Evolutionary conservation across 2,329 filamentous ascomycete species (phyloP).

Genomic region (Cercospora brassicicola): DNA sequence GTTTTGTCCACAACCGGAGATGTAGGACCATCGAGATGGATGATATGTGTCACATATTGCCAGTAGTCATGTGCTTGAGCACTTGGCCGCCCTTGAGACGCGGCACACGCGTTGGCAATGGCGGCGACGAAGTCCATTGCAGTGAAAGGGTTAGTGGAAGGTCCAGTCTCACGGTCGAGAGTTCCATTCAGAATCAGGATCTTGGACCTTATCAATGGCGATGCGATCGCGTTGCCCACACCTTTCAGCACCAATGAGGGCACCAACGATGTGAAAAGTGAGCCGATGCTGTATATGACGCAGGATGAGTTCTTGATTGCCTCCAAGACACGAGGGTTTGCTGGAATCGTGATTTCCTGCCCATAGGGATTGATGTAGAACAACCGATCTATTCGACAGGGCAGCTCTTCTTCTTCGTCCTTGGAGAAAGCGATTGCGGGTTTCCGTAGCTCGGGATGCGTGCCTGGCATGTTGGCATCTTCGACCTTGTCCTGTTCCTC

Average conservation of each 20-base stretch:
- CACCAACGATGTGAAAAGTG: constrained; percentile 83
- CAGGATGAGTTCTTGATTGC: constrained; percentile 65
- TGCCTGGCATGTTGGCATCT: constrained; percentile 79
- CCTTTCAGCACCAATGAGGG: constrained; percentile 78
- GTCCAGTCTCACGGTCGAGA: constrained; percentile 83
- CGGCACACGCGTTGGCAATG: constrained; percentile 70
- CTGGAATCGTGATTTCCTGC: constrained; percentile 84
- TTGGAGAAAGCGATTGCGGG: constrained; percentile 85
- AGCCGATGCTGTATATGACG: constrained; percentile 91
- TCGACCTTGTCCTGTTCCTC: constrained; percentile 67
- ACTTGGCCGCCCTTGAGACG: constrained; percentile 56
- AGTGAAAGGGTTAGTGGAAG: constrained; percentile 62
- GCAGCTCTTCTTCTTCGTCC: constrained; percentile 69
- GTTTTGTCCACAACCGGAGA: constrained; percentile 70
- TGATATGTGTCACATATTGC: constrained; percentile 77
- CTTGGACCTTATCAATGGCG: constrained; percentile 62
- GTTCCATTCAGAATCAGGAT: constrained; percentile 83
- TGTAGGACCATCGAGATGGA: constrained; percentile 72
- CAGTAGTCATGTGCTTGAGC: constrained; percentile 52
- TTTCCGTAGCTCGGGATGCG: constrained; percentile 73
- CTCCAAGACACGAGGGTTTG: constrained; percentile 76
- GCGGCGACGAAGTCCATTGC: constrained; percentile 81
- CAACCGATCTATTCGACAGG: constrained; percentile 73
- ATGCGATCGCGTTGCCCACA: constrained; percentile 63
- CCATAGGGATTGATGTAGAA: constrained; percentile 99